Conservation (phyloP, 352 stramenopile species). For the Phytopythium montanum region DNA sequence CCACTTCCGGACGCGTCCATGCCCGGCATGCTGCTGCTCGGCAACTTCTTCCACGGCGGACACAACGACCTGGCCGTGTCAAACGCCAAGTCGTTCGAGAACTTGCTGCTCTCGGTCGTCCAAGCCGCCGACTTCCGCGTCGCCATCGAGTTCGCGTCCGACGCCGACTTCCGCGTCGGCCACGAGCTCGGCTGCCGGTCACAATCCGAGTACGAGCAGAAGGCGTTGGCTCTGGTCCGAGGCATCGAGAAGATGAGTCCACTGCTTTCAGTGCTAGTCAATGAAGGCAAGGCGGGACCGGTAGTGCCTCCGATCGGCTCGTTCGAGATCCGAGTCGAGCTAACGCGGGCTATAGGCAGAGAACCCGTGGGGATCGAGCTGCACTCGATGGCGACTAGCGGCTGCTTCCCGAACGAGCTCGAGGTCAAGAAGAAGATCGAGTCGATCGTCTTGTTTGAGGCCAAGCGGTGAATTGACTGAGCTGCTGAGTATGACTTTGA, state of each 20-base stretch:
- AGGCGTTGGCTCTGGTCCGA: constrained; percentile 29
- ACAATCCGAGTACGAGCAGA: constrained; percentile 46
- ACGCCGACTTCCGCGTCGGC: constrained; percentile 31
- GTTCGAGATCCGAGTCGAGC: constrained; percentile 54
- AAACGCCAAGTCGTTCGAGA: constrained; percentile 51
- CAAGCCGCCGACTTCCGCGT: constrained; percentile 50
- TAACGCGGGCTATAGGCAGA: constrained; percentile 24
- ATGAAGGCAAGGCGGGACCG: constrained; percentile 15
- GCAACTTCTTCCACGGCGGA: constrained; percentile 58
- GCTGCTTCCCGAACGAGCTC: constrained; percentile 38
- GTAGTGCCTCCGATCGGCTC: constrained; percentile 22
- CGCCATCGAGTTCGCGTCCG: constrained; percentile 27
- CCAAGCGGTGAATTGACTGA: constrained; percentile 31
- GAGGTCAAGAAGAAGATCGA: constrained; percentile 61
- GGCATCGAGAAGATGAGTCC: constrained; percentile 50
- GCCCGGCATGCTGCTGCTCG: constrained; percentile 27
- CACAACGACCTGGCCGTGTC: constrained; percentile 38
- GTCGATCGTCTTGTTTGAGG: constrained; percentile 50
- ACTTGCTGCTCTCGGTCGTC: constrained; percentile 44
- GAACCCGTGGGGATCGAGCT: constrained; percentile 27
- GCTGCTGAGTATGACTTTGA: background rate
- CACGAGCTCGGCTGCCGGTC: constrained; percentile 49
- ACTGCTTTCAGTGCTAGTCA: constrained; percentile 42
- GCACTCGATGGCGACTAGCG: constrained; percentile 52
- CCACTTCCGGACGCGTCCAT: constrained; percentile 15